Evolutionary conservation across 2,329 filamentous ascomycete species (phyloP).

Genomic region (Verticillium tricorpus): DNA sequence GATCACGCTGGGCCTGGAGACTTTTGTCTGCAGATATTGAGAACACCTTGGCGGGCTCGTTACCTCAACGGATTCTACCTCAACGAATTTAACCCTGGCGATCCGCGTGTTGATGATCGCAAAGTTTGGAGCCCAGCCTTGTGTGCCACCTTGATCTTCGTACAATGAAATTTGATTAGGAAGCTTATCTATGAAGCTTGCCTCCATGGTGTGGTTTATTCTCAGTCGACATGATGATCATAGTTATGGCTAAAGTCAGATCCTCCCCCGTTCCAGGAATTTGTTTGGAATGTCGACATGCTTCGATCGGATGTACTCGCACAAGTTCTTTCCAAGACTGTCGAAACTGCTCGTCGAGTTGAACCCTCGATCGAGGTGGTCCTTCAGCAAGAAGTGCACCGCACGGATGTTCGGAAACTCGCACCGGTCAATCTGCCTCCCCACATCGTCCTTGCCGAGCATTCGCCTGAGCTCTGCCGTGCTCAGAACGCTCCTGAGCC

Average conservation of each 20-base stretch:
- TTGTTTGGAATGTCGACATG: conserved; percentile 14
- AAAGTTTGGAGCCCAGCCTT: too few species aligned
- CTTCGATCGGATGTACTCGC: conserved; percentile 36
- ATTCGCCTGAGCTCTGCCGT: not conserved
- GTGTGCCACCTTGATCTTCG: too few species aligned
- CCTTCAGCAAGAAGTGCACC: conserved; percentile 47
- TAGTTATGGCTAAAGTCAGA: not conserved
- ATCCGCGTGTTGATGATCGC: too few species aligned
- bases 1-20: too few species aligned
- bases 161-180: too few species aligned
- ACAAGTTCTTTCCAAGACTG: conserved; percentile 47
- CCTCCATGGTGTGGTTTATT: too few species aligned
- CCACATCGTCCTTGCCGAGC: conserved; percentile 22
- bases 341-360: conserved; percentile 44
- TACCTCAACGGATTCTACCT: too few species aligned
- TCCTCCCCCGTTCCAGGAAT: not conserved
- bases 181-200: too few species aligned
- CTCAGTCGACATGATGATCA: too few species aligned
- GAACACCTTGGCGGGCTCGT: too few species aligned
- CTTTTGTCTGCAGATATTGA: too few species aligned
- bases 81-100: too few species aligned
- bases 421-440: conserved; percentile 35
- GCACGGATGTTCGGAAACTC: conserved; percentile 39
- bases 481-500: not conserved
- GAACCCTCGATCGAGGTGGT: conserved; percentile 37